Conservation (phyloP, 1,284 basidiomycete species). For the Rhodotorula sp. region DNA sequence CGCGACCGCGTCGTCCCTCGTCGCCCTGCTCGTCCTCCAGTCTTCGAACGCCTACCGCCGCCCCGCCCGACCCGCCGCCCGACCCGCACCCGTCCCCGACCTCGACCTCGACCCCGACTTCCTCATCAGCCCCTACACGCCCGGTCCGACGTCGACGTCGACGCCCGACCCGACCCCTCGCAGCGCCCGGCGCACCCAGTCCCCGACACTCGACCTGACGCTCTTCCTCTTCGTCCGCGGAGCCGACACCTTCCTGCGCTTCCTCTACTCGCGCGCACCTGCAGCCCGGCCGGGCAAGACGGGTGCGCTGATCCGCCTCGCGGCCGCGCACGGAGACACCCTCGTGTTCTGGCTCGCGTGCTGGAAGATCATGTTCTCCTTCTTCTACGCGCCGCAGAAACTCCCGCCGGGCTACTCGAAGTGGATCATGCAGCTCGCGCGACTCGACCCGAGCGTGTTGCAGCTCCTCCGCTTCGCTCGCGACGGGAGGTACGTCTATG, state of each 20-base stretch:
- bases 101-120: constrained; percentile 18
- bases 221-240: constrained; percentile 49
- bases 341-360: constrained; percentile 38
- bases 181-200: constrained; percentile 10
- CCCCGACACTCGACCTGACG: constrained; percentile 50
- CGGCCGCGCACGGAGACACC: constrained; percentile 38
- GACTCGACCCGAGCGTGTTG: constrained; percentile 48
- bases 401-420: constrained; percentile 47
- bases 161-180: neutral
- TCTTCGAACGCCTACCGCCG: constrained; percentile 2
- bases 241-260: constrained; percentile 25
- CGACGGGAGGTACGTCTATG: constrained; percentile 45
- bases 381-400: constrained; percentile 47
- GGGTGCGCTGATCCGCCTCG: constrained; percentile 18
- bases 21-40: constrained; percentile 36
- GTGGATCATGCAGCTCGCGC: constrained; percentile 48
- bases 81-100: too few species aligned
- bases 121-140: constrained; percentile 12
- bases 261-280: constrained; percentile 5
- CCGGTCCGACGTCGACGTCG: neutral
- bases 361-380: constrained; percentile 43
- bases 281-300: neutral
- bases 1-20: constrained; percentile 30
- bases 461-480: constrained; percentile 45
- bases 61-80: neutral